phyloP scores from a whole-genome alignment of 306 rosid genomes.

The Cercis canadensis region DNA sequence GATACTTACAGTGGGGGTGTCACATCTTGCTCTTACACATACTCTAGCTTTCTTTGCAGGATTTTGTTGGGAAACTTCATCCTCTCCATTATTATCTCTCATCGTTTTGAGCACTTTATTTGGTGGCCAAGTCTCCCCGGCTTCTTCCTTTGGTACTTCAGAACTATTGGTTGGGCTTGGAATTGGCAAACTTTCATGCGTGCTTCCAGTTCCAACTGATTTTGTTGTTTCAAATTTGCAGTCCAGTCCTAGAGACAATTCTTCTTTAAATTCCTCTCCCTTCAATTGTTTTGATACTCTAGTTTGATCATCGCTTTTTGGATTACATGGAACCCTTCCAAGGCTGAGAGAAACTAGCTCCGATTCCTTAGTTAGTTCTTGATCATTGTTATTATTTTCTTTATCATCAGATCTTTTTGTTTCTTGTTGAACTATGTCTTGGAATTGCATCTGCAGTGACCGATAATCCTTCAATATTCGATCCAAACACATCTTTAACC shows the following conservation, averaged over 20 bases:
- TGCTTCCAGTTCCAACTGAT: conserved; percentile 46
- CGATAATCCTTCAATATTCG: conserved; percentile 69
- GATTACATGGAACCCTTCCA: conserved; percentile 58
- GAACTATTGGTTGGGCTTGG: conserved; percentile 56
- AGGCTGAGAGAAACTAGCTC: conserved; percentile 78
- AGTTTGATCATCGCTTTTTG: conserved; percentile 46
- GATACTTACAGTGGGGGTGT: conserved; percentile 75
- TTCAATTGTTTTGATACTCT: conserved; percentile 35
- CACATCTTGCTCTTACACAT: conserved; percentile 86
- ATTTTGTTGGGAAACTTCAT: conserved; percentile 68
- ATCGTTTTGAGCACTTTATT: conserved; percentile 44
- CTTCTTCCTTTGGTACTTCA: conserved; percentile 64
- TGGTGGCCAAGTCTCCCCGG: conserved; percentile 60
- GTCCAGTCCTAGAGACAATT: conserved; percentile 70
- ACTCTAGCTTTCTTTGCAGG: conserved; percentile 84
- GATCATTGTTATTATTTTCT: neutral
- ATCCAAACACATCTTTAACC: conserved; percentile 65
- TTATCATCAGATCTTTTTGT: conserved; percentile 36
- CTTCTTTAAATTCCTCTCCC: conserved; percentile 44
- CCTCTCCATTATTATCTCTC: conserved; percentile 51
- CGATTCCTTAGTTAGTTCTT: conserved; percentile 49
- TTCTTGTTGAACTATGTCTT: conserved; percentile 49
- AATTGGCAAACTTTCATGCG: conserved; percentile 46
- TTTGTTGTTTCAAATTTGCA: conserved; percentile 60
- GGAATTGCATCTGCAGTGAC: conserved; percentile 66